These are phyloP conservation scores for Musa beccarii DNA, from an alignment of 176 grass and related monocot genomes.

Conservation along the genomic window DNA sequence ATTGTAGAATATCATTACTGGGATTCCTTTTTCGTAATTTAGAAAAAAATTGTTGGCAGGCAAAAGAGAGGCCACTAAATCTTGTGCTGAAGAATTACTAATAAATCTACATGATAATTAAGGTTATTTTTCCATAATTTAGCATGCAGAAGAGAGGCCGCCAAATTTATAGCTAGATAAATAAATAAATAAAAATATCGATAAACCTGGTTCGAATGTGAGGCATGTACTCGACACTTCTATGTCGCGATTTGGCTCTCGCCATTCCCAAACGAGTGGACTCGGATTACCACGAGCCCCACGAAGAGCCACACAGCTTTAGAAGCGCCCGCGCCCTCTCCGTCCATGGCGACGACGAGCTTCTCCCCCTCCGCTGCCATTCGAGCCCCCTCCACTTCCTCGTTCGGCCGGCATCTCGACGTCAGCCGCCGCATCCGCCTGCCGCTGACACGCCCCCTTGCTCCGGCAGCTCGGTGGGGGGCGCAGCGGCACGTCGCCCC, in stretches of 20 bases:
- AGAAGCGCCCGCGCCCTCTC: neutral
- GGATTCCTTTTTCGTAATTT: no score
- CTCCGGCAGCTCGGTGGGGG: neutral
- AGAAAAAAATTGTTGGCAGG: no score
- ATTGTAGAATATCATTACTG: no score
- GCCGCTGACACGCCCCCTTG: neutral
- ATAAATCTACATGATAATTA: no score
- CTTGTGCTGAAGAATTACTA: no score
- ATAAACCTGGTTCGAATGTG: neutral
- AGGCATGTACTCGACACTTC: neutral
- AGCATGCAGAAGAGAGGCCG: no score
- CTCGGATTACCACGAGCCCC: slow-evolving; percentile 22
- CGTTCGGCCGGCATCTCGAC: slow-evolving; percentile 4
- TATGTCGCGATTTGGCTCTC: neutral
- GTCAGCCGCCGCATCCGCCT: neutral
- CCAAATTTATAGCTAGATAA: neutral
- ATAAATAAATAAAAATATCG: neutral
- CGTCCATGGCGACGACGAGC: slow-evolving; percentile 26
- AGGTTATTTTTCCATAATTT: no score
- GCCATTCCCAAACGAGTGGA: slow-evolving; percentile 20
- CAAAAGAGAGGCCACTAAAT: no score
- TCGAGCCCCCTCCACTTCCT: slow-evolving; percentile 16
- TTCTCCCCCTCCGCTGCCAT: slow-evolving; percentile 37
- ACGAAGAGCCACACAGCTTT: neutral
- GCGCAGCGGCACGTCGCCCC: slow-evolving; percentile 1